These are phyloP conservation scores for Pythium oligandrum DNA, from an alignment of 352 stramenopile species.

Conservation along the genomic window DNA sequence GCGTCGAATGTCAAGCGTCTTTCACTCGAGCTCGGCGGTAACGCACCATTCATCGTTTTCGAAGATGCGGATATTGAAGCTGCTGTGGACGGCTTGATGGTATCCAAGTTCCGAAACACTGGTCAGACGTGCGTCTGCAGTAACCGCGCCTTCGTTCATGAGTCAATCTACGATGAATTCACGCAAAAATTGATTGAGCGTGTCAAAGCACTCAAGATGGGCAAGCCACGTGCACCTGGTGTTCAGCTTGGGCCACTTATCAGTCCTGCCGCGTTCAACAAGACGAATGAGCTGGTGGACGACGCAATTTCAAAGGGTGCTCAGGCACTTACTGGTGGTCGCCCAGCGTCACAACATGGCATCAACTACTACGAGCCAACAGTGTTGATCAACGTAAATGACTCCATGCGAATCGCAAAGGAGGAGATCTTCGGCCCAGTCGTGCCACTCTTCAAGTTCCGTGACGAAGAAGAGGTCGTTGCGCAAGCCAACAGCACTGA, in stretches of 20 bases:
- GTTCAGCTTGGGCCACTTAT: slow-evolving; percentile 95
- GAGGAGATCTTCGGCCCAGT: slow-evolving; percentile 98
- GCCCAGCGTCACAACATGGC: slow-evolving; percentile 41
- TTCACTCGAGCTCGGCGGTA: slow-evolving; percentile 90
- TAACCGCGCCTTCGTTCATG: slow-evolving; percentile 94
- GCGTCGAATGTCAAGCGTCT: slow-evolving; percentile 77
- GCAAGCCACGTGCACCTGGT: slow-evolving; percentile 69
- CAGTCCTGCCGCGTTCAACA: slow-evolving; percentile 83
- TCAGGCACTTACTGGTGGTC: slow-evolving; percentile 78
- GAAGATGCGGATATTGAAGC: slow-evolving; percentile 83
- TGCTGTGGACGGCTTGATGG: slow-evolving; percentile 79
- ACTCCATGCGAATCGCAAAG: slow-evolving; percentile 84
- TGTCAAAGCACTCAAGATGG: slow-evolving; percentile 85
- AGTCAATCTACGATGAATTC: slow-evolving; percentile 92
- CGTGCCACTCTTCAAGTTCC: slow-evolving; percentile 91
- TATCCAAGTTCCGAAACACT: slow-evolving; percentile 88
- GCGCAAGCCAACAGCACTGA: slow-evolving; percentile 91
- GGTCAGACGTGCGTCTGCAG: slow-evolving; percentile 87
- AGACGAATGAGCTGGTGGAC: slow-evolving; percentile 81
- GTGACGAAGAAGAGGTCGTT: slow-evolving; percentile 94
- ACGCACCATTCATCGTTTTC: slow-evolving; percentile 92
- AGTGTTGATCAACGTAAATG: slow-evolving; percentile 83
- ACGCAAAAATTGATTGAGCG: slow-evolving; percentile 64
- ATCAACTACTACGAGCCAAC: slow-evolving; percentile 94
- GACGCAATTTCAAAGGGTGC: slow-evolving; percentile 92